A percentile compares a stretch with the other conserved stretches of the same genome.
Evolutionary conservation across 345 rosid genomes (phyloP).

Genomic region (Firmiana major): DNA sequence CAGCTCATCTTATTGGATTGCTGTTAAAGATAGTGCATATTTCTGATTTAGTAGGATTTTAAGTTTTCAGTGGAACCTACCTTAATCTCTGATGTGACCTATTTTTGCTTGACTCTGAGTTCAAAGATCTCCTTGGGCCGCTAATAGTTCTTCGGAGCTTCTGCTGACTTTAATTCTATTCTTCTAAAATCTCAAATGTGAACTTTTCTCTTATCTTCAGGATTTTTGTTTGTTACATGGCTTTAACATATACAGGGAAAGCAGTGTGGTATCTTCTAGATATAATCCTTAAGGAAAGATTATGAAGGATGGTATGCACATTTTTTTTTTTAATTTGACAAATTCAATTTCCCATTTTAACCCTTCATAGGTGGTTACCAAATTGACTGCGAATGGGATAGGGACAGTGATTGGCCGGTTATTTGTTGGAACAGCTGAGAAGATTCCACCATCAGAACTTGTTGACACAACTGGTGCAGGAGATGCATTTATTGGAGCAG

Average conservation of each 20-base stretch:
- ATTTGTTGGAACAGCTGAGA: conserved; percentile 70
- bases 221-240: background rate
- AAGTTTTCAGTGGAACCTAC: background rate
- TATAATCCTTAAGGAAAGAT: too few relatives aligned
- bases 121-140: background rate
- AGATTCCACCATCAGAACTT: conserved; percentile 63
- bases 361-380: conserved; percentile 34
- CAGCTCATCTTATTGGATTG: background rate
- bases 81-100: background rate
- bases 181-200: background rate
- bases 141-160: background rate
- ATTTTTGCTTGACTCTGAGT: background rate
- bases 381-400: conserved; percentile 47
- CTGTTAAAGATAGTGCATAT: background rate
- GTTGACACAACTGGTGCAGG: conserved; percentile 92
- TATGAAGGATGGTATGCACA: background rate
- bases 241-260: background rate
- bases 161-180: background rate
- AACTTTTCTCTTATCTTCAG: background rate
- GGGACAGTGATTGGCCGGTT: conserved; percentile 60
- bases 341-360: background rate
- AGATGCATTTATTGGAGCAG: conserved; percentile 81
- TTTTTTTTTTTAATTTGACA: too few relatives aligned
- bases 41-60: background rate
- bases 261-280: too few relatives aligned